phyloP scores from a whole-genome alignment of 2,329 filamentous ascomycete species.

The Erysiphe neolycopersici region DNA sequence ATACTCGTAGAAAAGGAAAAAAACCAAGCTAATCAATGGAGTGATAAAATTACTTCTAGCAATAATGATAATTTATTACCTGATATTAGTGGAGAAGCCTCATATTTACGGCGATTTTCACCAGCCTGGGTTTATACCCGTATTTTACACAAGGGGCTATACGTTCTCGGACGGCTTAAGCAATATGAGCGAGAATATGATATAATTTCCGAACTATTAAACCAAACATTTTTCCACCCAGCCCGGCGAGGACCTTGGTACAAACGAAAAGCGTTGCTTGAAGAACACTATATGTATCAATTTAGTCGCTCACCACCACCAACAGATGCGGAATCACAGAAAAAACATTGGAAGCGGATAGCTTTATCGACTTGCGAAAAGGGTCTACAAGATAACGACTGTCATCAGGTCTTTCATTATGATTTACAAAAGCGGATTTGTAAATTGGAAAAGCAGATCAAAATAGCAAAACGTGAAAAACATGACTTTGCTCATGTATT shows the following conservation, averaged over 20 bases:
- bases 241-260: constrained; percentile 80
- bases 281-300: constrained; percentile 79
- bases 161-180: constrained; percentile 58
- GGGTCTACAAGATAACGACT: constrained; percentile 65
- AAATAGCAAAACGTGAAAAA: constrained; percentile 59
- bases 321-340: constrained; percentile 28
- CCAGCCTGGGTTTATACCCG: constrained; percentile 84
- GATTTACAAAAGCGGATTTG: constrained; percentile 82
- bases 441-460: constrained; percentile 68
- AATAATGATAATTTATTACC: constrained; percentile 18
- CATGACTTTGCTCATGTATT: constrained; percentile 80
- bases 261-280: constrained; percentile 73
- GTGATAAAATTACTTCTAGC: constrained; percentile 47
- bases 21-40: constrained; percentile 16
- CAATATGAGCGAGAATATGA: constrained; percentile 51
- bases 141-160: constrained; percentile 67
- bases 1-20: constrained; percentile 45
- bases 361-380: constrained; percentile 61
- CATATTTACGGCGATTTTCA: constrained; percentile 65
- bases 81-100: constrained; percentile 33
- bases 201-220: constrained; percentile 47
- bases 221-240: constrained; percentile 61
- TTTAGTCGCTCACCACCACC: constrained; percentile 14
- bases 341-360: constrained; percentile 56
- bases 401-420: constrained; percentile 80